Conservation (phyloP, 23 red algal genomes). For the Gracilaria gracilis region DNA sequence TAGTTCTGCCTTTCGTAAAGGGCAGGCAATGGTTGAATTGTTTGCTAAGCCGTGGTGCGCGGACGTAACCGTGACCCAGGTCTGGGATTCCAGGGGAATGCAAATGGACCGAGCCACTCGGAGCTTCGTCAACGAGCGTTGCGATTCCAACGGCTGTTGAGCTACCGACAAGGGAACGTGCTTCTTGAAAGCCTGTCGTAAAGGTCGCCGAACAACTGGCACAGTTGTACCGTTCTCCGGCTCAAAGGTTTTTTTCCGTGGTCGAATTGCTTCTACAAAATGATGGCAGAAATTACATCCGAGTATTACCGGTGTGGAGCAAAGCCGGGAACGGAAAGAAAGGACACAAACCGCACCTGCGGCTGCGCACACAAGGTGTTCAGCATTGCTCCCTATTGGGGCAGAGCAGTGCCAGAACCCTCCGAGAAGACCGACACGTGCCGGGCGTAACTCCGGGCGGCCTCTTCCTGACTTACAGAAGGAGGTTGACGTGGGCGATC, state of each 20-base stretch:
- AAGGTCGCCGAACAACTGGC: neutral
- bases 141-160: neutral
- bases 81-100: neutral
- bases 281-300: constrained; percentile 31
- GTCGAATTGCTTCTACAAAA: constrained; percentile 19
- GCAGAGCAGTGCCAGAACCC: too few relatives aligned
- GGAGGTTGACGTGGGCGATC: too few relatives aligned
- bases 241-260: neutral
- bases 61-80: constrained; percentile 10
- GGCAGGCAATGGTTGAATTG: neutral
- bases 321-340: too few relatives aligned
- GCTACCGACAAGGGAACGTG: neutral
- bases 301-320: neutral
- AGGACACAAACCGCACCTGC: too few relatives aligned
- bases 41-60: neutral
- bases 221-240: neutral
- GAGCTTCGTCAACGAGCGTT: neutral
- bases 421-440: too few relatives aligned
- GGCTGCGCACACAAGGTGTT: too few relatives aligned
- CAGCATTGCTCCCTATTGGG: too few relatives aligned
- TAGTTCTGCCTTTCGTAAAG: neutral
- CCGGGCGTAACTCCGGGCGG: too few relatives aligned
- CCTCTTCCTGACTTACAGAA: too few relatives aligned
- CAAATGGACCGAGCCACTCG: neutral
- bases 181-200: neutral